A percentile compares a stretch with the other conserved stretches of the same genome.
These are phyloP conservation scores for Collybia sp. DNA, from an alignment of 768 basidiomycete species.

Conservation along the genomic window DNA sequence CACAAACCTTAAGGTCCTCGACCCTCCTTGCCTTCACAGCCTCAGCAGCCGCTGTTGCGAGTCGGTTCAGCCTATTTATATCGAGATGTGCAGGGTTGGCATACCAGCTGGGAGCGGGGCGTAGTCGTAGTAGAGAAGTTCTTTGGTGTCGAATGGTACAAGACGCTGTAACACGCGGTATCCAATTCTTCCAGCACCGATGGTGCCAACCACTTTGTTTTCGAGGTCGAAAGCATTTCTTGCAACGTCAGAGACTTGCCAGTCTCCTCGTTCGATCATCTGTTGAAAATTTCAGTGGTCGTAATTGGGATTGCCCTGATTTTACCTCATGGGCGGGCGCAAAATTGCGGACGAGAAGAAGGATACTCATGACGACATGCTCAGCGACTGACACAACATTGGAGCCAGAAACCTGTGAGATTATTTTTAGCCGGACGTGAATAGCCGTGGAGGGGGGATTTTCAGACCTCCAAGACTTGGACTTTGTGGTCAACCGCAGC, in stretches of 20 bases:
- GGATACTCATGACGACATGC: conserved; percentile 88
- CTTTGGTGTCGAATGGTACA: conserved; percentile 82
- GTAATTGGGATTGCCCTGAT: background rate
- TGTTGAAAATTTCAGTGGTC: conserved; percentile 13
- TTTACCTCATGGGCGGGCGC: conserved; percentile 78
- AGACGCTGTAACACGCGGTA: conserved; percentile 83
- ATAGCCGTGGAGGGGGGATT: background rate
- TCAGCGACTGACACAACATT: conserved; percentile 92
- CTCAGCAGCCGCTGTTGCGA: conserved; percentile 49
- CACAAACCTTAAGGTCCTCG: conserved; percentile 65
- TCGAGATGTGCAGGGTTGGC: conserved; percentile 2
- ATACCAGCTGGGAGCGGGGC: conserved; percentile 60
- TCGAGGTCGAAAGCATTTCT: conserved; percentile 87
- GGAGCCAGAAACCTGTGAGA: conserved; percentile 66
- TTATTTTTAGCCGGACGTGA: conserved; percentile 6
- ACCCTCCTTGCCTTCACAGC: conserved; percentile 70
- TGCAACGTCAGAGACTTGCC: conserved; percentile 82
- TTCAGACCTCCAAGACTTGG: conserved; percentile 65
- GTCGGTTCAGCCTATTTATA: background rate
- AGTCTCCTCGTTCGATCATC: conserved; percentile 83
- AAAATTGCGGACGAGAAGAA: conserved; percentile 88
- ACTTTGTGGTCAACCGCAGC: conserved; percentile 77
- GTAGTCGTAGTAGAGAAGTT: conserved; percentile 89
- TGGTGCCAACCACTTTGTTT: conserved; percentile 87
- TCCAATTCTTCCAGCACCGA: conserved; percentile 78